Conservation (phyloP, 768 basidiomycete genomes). For the Mycena haematopus region DNA sequence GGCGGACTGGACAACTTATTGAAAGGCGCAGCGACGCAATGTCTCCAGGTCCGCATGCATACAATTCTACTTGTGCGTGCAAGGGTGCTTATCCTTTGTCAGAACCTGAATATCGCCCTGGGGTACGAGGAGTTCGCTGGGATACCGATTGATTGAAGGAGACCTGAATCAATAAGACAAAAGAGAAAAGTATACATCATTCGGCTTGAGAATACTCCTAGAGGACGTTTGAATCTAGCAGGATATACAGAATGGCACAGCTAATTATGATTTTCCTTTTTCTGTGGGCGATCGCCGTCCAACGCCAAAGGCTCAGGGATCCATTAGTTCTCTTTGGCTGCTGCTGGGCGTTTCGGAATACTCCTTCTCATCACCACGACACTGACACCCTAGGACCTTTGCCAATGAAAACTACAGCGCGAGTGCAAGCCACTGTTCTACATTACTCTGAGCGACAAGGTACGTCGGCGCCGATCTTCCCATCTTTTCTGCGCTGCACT, state of each 20-base stretch:
- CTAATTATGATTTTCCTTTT: not conserved
- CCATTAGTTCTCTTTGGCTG: too few relatives aligned
- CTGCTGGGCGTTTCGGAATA: too few relatives aligned
- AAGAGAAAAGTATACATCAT: slow-evolving; percentile 12
- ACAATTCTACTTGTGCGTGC: not conserved
- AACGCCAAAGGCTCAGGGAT: too few relatives aligned
- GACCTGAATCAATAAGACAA: not conserved
- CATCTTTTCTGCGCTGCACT: too few relatives aligned
- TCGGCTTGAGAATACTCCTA: slow-evolving; percentile 1
- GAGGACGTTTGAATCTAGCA: not conserved
- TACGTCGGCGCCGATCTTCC: too few relatives aligned
- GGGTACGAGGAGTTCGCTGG: slow-evolving; percentile 88
- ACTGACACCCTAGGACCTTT: too few relatives aligned
- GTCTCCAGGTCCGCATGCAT: slow-evolving; percentile 74
- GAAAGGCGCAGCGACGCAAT: slow-evolving; percentile 99
- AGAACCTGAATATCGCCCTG: slow-evolving; percentile 88
- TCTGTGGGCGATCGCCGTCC: not conserved
- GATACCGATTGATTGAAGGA: slow-evolving; percentile 54
- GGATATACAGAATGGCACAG: not conserved
- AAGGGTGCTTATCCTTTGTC: not conserved
- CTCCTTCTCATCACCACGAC: too few relatives aligned
- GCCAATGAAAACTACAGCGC: too few relatives aligned
- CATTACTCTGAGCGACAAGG: too few relatives aligned
- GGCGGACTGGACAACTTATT: slow-evolving; percentile 95
- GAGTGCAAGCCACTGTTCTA: too few relatives aligned